These are phyloP conservation scores for Lachnellula occidentalis DNA, from an alignment of 2,329 filamentous ascomycete genomes.

Conservation along the genomic window DNA sequence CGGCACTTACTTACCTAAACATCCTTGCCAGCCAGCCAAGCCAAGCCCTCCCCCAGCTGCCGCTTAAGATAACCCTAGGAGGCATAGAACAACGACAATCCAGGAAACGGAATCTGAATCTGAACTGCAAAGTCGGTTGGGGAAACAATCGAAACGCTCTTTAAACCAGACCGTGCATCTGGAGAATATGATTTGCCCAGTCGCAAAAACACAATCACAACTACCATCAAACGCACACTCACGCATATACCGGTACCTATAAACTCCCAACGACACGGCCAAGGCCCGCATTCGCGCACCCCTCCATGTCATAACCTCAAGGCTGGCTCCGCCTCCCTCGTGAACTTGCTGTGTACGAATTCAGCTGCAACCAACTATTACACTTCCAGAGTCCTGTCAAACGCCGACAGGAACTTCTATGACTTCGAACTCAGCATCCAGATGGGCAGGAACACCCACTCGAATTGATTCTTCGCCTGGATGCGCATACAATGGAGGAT, in stretches of 20 bases:
- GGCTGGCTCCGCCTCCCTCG: conserved; percentile 12
- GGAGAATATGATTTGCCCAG: background rate
- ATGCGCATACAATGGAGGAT: conserved; percentile 37
- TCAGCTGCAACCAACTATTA: conserved; percentile 2
- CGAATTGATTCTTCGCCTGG: conserved; percentile 8
- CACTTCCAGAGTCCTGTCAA: background rate
- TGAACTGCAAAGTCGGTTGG: background rate
- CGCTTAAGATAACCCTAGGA: conserved; percentile 5
- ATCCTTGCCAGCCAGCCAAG: background rate
- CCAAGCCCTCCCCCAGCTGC: background rate
- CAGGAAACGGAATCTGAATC: background rate
- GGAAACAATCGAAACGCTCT: background rate
- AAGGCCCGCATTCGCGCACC: background rate
- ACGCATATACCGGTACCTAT: no score
- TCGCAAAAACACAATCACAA: no score
- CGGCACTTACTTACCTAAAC: background rate
- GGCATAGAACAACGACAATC: conserved; percentile 3
- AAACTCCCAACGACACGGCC: background rate
- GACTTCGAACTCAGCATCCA: conserved; percentile 10
- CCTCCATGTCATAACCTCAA: conserved; percentile 7
- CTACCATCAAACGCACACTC: no score
- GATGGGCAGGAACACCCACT: conserved; percentile 19
- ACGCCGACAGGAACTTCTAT: conserved; percentile 5
- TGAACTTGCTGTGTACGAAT: conserved; percentile 3
- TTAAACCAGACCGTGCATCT: background rate